Evolutionary conservation across 1,284 basidiomycete genomes (phyloP).

Genomic region (Moesziomyces aphidis): DNA sequence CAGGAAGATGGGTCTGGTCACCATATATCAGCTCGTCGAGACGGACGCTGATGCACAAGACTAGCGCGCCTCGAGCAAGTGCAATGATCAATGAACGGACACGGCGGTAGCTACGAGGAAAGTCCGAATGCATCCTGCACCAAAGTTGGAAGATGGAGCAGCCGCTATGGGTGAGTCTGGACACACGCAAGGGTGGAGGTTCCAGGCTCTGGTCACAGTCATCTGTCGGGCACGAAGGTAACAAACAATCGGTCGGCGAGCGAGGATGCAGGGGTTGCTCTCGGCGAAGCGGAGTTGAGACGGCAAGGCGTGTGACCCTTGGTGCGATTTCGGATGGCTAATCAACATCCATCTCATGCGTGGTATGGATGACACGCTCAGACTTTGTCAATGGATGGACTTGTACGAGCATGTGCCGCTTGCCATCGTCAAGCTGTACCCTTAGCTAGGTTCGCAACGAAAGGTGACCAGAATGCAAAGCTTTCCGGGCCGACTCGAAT

Average conservation of each 20-base stretch:
- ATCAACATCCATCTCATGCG: neutral
- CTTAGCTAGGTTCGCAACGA: no score
- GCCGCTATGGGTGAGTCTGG: neutral
- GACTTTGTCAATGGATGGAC: no score
- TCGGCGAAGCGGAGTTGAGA: slow-evolving; percentile 20
- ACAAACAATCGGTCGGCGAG: neutral
- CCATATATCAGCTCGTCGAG: slow-evolving; percentile 43
- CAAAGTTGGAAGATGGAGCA: neutral
- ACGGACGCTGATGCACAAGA: slow-evolving; percentile 3
- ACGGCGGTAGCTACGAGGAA: no score
- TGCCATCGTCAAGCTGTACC: no score
- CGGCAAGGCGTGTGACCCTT: no score
- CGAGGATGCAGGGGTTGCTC: neutral
- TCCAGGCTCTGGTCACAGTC: neutral
- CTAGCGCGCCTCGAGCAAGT: neutral
- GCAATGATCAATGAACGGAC: no score
- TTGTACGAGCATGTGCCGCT: no score
- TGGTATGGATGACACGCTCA: neutral
- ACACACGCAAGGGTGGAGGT: slow-evolving; percentile 1
- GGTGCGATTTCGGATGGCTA: neutral
- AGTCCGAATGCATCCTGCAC: no score
- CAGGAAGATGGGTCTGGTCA: slow-evolving; percentile 24
- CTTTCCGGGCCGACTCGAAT: no score
- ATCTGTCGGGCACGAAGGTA: neutral
- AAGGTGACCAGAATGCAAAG: no score